phyloP scores from a whole-genome alignment of 257 asterid genomes.

The Thymus quinquecostatus region DNA sequence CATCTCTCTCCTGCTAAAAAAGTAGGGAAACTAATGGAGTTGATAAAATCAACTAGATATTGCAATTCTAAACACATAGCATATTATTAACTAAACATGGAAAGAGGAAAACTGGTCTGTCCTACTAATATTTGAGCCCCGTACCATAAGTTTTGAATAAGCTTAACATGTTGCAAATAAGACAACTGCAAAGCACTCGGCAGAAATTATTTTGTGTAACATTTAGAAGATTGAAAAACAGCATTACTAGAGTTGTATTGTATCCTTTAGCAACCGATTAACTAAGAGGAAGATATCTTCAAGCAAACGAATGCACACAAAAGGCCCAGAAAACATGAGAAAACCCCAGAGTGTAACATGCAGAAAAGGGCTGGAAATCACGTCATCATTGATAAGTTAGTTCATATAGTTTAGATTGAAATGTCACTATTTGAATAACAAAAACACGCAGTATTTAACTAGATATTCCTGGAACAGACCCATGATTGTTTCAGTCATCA shows the following conservation, averaged over 20 bases:
- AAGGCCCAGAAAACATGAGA: background rate
- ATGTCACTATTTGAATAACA: background rate
- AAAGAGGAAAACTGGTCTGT: background rate
- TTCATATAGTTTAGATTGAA: background rate
- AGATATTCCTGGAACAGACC: conserved; percentile 2
- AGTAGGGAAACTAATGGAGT: conserved; percentile 15
- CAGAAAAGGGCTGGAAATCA: background rate
- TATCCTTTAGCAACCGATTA: background rate
- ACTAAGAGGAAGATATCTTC: background rate
- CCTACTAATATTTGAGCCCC: background rate
- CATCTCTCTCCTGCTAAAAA: background rate
- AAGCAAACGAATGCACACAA: conserved; percentile 1
- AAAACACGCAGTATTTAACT: conserved; percentile 5
- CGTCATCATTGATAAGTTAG: conserved; percentile 12
- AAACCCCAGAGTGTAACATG: background rate
- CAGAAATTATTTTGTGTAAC: background rate
- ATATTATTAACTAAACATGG: conserved; percentile 2
- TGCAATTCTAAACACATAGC: background rate
- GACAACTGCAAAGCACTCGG: background rate
- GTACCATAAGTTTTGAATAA: background rate
- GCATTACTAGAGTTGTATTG: conserved; percentile 5
- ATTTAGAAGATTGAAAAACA: background rate
- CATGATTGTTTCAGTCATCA: background rate
- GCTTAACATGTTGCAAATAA: conserved; percentile 8
- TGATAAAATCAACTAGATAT: background rate